Evolutionary conservation across 371 early-diverging fungal genomes (phyloP).

Genomic region (Haplosporangium sp.): DNA sequence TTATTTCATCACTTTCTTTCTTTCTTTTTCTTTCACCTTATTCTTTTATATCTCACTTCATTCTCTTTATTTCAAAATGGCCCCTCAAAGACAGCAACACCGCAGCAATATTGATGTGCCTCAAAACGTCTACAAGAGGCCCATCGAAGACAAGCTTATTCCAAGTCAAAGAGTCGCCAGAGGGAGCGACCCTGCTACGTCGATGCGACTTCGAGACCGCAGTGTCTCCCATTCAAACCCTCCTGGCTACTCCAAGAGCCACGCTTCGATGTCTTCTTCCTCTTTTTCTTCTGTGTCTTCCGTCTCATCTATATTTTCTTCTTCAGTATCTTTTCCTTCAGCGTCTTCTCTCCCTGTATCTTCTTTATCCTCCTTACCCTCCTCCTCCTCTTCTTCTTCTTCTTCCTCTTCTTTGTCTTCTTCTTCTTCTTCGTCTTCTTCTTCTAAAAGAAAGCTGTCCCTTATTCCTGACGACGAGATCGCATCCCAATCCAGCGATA

Average conservation of each 20-base stretch:
- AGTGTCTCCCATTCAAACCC: background rate
- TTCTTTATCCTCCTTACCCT: conserved; percentile 17
- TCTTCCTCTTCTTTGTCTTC: no score
- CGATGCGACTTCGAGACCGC: conserved; percentile 10
- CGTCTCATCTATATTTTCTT: conserved; percentile 11
- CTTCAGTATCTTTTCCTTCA: conserved; percentile 29
- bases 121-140: conserved; percentile 37
- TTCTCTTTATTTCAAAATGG: conserved; percentile 7
- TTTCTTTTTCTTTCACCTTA: background rate
- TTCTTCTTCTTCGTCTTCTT: no score
- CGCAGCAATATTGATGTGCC: conserved; percentile 47
- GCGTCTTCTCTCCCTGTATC: conserved; percentile 19
- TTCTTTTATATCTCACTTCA: background rate
- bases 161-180: conserved; percentile 21
- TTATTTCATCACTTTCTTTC: background rate
- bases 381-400: conserved; percentile 6
- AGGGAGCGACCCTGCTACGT: conserved; percentile 12
- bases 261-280: background rate
- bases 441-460: no score
- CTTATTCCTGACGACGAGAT: no score
- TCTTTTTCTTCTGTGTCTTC: background rate
- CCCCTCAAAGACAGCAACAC: conserved; percentile 21
- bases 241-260: conserved; percentile 2
- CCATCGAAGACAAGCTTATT: conserved; percentile 27
- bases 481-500: no score